Evolutionary conservation across 306 rosid species (phyloP), one percentile per base, ranked within the genome.

Genomic region (Lathyrus tuberosus): DNA sequence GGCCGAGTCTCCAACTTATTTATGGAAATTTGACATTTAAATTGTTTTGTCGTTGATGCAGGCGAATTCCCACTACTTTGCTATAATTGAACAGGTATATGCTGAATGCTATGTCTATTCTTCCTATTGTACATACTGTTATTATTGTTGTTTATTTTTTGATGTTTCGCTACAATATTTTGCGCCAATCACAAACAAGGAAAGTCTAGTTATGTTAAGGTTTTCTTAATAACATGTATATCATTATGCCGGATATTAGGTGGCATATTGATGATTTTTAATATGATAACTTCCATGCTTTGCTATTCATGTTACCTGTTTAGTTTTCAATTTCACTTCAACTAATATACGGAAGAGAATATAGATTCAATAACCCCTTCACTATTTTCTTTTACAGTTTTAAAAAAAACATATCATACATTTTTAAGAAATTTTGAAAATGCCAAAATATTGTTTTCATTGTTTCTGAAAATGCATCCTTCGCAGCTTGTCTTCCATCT

Each of bases 51-150:
- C 62, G 37, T 79, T 66, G 48, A 14, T 88, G 96, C 99, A 94
- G 99, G 99, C 99, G 40, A 94, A 94, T 83, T 91, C 97, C 62
- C 96, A 94, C 79, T 94, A 86, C 65, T 94, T 67, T 84, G 84
- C 97, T 71, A 88, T 94, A 78, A 91, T 94, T 65, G 99, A 94
- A 83, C 99, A 94, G 99, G 99, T 94, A 88, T 72, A 88, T 72
- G 43, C 62, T 30, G 53, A 64, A 76, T 72, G 71, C 71, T 74
- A 70, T 63, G 67, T 80, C 78, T 70, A 46, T 54, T 47, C 66
- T 33, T 35, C 17, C 68, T 37, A 53, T 69, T 67, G 44, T 64
- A 59, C 24, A 6, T 65, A 22, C 59, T 42, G 2, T 43, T 53
- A 17, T 51, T 48, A 6, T 60, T 37, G 38, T 46, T 47, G 11